phyloP scores from a whole-genome alignment of 371 early-diverging fungal species.

The Mortierella sp. region DNA sequence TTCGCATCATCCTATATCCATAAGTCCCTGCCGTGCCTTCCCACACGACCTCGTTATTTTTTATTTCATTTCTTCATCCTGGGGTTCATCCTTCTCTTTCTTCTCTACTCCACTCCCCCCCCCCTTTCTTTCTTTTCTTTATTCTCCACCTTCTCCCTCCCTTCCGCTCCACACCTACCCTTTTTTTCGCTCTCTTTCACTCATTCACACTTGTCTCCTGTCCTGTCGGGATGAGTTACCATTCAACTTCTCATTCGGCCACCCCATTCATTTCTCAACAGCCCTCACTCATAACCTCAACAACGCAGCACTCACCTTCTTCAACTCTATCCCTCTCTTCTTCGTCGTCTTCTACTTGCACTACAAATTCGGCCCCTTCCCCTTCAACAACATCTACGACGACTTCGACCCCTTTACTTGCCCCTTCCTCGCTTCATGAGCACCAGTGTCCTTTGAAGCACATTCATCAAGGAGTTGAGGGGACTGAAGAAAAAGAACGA shows the following conservation, averaged over 20 bases:
- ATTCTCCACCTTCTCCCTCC: neutral
- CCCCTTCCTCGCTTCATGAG: neutral
- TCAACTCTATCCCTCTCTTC: neutral
- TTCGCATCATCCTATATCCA: neutral
- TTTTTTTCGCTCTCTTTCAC: neutral
- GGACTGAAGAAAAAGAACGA: neutral
- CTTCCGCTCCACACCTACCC: neutral
- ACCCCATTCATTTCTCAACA: neutral
- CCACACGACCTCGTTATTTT: slow-evolving; percentile 7
- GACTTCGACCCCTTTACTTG: neutral
- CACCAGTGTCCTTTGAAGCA: neutral
- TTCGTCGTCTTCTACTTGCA: slow-evolving; percentile 8
- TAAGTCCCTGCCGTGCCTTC: neutral
- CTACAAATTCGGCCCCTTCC: neutral
- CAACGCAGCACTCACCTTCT: neutral
- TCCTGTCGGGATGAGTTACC: neutral
- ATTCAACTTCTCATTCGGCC: neutral
- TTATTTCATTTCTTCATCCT: neutral
- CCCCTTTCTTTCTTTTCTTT: neutral
- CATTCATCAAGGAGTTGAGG: neutral
- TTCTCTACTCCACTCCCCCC: neutral
- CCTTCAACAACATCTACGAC: neutral
- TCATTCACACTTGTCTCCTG: neutral
- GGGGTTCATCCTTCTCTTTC: neutral
- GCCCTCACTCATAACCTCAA: neutral